A percentile compares a stretch with the other conserved stretches of the same genome.
phyloP scores from a whole-genome alignment of 78 protist species.

The Cavenderia fasciculata region DNA sequence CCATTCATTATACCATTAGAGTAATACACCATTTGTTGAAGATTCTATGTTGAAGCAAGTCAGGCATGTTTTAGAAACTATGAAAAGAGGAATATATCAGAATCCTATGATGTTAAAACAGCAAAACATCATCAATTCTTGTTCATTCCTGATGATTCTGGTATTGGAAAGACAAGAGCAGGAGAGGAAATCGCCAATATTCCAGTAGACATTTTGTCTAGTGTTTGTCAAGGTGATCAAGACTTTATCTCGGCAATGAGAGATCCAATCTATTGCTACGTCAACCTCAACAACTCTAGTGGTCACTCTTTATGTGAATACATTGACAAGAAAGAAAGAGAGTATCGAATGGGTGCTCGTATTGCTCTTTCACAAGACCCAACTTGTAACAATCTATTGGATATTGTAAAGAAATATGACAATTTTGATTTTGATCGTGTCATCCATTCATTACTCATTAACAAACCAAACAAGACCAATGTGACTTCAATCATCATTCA shows the following conservation, averaged over 20 bases:
- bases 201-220: not conserved
- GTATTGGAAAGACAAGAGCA: not conserved
- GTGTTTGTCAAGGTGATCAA: not conserved
- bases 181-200: not conserved
- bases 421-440: not conserved
- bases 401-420: not conserved
- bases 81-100: too few relatives aligned
- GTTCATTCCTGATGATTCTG: not conserved
- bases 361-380: not conserved
- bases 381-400: not conserved
- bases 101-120: too few relatives aligned
- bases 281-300: not conserved
- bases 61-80: too few relatives aligned
- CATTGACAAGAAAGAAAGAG: not conserved
- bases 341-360: not conserved
- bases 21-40: too few relatives aligned
- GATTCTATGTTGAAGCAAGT: too few relatives aligned
- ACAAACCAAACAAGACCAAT: not conserved
- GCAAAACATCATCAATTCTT: not conserved
- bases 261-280: not conserved
- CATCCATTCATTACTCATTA: not conserved
- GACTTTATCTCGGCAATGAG: not conserved
- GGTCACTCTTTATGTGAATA: not conserved
- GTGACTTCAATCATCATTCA: slow-evolving; percentile 4
- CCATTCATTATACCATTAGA: too few relatives aligned